Evolutionary conservation across 1,284 basidiomycete genomes (phyloP).

Genomic region (Cystobasidiaceae sp.): DNA sequence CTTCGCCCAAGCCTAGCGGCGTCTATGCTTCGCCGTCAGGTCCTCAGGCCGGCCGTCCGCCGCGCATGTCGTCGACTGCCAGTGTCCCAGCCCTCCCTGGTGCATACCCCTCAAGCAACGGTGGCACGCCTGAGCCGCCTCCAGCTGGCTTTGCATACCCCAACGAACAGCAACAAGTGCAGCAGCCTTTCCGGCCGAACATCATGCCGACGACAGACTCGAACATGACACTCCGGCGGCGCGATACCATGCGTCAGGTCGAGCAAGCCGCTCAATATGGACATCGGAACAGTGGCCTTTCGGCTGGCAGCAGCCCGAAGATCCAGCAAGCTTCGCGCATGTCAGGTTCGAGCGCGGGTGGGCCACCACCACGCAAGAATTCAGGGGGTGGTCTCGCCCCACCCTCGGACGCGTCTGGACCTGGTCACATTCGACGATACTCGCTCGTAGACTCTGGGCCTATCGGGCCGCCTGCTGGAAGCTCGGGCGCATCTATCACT

Average conservation of each 20-base stretch:
- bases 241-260: constrained; percentile 37
- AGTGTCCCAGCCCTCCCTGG: too few species aligned
- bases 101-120: too few species aligned
- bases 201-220: constrained; percentile 20
- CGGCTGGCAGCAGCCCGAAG: too few species aligned
- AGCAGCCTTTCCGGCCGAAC: too few species aligned
- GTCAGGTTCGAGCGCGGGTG: neutral
- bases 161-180: too few species aligned
- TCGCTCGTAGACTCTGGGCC: constrained; percentile 29
- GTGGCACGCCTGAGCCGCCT: too few species aligned
- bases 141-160: too few species aligned
- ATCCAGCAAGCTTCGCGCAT: neutral
- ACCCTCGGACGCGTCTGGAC: neutral
- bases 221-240: constrained; percentile 31
- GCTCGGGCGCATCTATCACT: constrained; percentile 24
- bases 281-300: neutral
- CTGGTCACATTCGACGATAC: constrained; percentile 10
- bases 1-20: too few species aligned
- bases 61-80: neutral
- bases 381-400: neutral
- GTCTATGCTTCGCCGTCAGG: constrained; percentile 27
- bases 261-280: constrained; percentile 33
- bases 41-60: constrained; percentile 7
- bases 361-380: neutral
- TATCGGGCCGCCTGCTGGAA: constrained; percentile 6